Conservation (phyloP, 1,284 basidiomycete genomes). For the Serendipita sp. region DNA sequence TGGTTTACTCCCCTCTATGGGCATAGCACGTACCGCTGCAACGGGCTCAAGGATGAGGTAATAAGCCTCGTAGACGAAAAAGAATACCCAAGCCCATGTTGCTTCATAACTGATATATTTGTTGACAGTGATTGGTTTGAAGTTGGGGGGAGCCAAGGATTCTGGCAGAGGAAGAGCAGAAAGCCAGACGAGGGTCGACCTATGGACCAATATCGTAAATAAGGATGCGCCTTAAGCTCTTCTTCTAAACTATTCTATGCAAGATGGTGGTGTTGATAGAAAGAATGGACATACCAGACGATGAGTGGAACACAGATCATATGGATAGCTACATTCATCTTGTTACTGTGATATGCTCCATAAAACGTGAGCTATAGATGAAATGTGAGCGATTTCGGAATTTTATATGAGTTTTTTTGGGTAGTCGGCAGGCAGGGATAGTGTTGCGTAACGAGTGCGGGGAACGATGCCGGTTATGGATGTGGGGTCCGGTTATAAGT, state of each 20-base stretch:
- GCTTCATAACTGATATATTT: conserved; percentile 56
- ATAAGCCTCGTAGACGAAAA: conserved; percentile 48
- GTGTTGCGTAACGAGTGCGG: neutral
- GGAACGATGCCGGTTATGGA: neutral
- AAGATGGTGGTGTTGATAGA: conserved; percentile 10
- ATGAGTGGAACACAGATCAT: conserved; percentile 70
- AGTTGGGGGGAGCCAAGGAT: conserved; percentile 37
- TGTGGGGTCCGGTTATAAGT: neutral
- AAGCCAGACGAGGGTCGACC: conserved; percentile 50
- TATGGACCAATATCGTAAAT: conserved; percentile 21
- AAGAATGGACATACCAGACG: conserved; percentile 44
- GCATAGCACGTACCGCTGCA: conserved; percentile 51
- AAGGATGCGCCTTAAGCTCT: too few relatives aligned
- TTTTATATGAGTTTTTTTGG: too few relatives aligned
- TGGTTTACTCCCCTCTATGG: neutral
- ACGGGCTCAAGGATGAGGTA: conserved; percentile 65
- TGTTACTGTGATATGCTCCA: conserved; percentile 75
- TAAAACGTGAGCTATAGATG: conserved; percentile 63
- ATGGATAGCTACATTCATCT: conserved; percentile 67
- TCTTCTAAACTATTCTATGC: neutral
- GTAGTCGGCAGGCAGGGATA: neutral
- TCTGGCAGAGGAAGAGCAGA: conserved; percentile 38
- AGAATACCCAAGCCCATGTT: conserved; percentile 45
- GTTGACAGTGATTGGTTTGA: conserved; percentile 31
- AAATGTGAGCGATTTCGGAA: too few relatives aligned